These are phyloP conservation scores for Dendrothele bispora DNA, from an alignment of 768 basidiomycete genomes.

Conservation along the genomic window DNA sequence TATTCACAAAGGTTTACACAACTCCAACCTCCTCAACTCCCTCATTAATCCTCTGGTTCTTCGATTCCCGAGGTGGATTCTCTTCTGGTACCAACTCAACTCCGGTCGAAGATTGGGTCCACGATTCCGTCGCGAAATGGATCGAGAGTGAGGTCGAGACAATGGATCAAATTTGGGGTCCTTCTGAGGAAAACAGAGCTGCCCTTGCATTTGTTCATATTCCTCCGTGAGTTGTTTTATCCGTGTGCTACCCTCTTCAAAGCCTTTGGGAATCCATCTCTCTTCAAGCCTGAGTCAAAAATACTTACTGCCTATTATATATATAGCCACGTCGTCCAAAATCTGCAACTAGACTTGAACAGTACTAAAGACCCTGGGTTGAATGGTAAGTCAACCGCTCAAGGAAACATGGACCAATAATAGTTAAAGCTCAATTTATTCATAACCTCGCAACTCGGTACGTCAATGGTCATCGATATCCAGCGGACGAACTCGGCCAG, in stretches of 20 bases:
- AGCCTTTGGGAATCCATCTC: background rate
- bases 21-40: slow-evolving; percentile 43
- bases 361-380: slow-evolving; percentile 40
- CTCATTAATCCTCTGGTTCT: slow-evolving; percentile 69
- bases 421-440: background rate
- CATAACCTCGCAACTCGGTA: background rate
- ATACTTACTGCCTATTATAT: background rate
- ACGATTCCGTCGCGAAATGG: slow-evolving; percentile 61
- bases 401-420: background rate
- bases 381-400: slow-evolving; percentile 35
- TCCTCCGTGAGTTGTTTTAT: slow-evolving; percentile 51
- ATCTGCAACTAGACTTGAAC: slow-evolving; percentile 34
- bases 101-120: slow-evolving; percentile 67
- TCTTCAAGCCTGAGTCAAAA: background rate
- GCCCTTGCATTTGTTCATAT: slow-evolving; percentile 76
- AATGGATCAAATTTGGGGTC: slow-evolving; percentile 64
- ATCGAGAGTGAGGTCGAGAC: slow-evolving; percentile 47
- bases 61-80: slow-evolving; percentile 74
- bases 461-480: background rate
- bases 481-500: slow-evolving; percentile 49
- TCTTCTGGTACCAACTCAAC: slow-evolving; percentile 41
- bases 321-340: slow-evolving; percentile 34
- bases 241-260: too few relatives aligned
- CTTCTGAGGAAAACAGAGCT: slow-evolving; percentile 45
- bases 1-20: too few relatives aligned